Conservation (phyloP, 805 yeast species). For the Barnettozyma vustinii region DNA sequence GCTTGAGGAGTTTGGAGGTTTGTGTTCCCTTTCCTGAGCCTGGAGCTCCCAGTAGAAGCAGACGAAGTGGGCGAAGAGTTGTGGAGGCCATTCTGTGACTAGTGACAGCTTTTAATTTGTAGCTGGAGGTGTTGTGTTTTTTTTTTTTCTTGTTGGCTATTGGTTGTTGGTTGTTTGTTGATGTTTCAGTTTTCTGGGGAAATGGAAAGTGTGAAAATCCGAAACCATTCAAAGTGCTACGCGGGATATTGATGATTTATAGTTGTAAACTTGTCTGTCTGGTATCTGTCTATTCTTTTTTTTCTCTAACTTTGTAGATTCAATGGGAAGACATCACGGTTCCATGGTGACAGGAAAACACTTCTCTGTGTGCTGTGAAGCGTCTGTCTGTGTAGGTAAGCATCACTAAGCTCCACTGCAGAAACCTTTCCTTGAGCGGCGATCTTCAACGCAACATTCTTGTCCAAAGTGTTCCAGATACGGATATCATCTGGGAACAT, state of each 20-base stretch:
- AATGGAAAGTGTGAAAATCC: neutral
- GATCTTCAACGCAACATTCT: conserved; percentile 50
- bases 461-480: conserved; percentile 66
- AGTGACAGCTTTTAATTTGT: too few relatives aligned
- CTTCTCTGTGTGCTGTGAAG: conserved; percentile 62
- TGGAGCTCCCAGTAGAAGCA: conserved; percentile 85
- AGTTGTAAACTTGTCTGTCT: too few relatives aligned
- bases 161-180: too few relatives aligned
- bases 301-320: conserved; percentile 3
- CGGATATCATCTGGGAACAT: conserved; percentile 65
- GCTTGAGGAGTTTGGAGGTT: conserved; percentile 56
- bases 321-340: conserved; percentile 23
- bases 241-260: too few relatives aligned
- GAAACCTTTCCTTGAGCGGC: conserved; percentile 49
- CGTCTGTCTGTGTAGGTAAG: conserved; percentile 43
- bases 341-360: conserved; percentile 56
- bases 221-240: too few relatives aligned
- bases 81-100: neutral
- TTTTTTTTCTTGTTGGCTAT: too few relatives aligned
- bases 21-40: conserved; percentile 96
- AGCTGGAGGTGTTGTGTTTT: too few relatives aligned
- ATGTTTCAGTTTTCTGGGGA: neutral
- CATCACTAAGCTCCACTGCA: conserved; percentile 45
- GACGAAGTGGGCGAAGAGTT: conserved; percentile 42
- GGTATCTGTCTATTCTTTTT: too few relatives aligned